phyloP scores from a whole-genome alignment of 257 asterid species.

The Fraxinus anomala region DNA sequence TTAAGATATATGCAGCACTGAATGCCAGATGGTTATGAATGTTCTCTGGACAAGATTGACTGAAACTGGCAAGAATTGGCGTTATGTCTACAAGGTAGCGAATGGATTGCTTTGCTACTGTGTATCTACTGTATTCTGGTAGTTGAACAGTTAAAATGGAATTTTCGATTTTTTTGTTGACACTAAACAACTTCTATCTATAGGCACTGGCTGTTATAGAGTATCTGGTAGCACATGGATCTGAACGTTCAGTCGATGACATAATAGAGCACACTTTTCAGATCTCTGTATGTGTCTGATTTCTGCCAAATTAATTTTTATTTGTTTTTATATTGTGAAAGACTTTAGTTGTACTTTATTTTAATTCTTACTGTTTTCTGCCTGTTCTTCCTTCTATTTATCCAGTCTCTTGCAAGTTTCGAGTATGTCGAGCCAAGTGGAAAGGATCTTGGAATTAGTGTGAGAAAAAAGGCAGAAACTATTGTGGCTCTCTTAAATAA shows the following conservation, averaged over 20 bases:
- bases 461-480: conserved; percentile 86
- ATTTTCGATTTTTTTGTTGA: conserved; percentile 19
- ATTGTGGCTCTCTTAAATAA: conserved; percentile 72
- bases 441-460: conserved; percentile 83
- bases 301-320: conserved; percentile 18
- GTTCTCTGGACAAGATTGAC: conserved; percentile 83
- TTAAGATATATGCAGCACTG: conserved; percentile 67
- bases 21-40: conserved; percentile 87
- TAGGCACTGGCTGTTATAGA: conserved; percentile 92
- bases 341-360: background rate
- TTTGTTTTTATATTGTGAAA: conserved; percentile 8
- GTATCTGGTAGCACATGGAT: conserved; percentile 95
- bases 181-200: conserved; percentile 17
- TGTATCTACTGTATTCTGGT: conserved; percentile 17
- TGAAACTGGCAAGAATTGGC: conserved; percentile 90
- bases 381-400: conserved; percentile 29
- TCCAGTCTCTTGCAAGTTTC: conserved; percentile 78
- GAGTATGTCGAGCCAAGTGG: conserved; percentile 93
- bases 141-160: background rate
- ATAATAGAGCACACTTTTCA: conserved; percentile 87
- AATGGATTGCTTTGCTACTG: conserved; percentile 11
- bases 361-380: conserved; percentile 28
- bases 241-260: conserved; percentile 97
- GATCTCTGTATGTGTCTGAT: conserved; percentile 70
- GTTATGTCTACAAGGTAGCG: conserved; percentile 79